Conservation (phyloP, 1,139 yeast species). For the Arxiozyma telluris region DNA sequence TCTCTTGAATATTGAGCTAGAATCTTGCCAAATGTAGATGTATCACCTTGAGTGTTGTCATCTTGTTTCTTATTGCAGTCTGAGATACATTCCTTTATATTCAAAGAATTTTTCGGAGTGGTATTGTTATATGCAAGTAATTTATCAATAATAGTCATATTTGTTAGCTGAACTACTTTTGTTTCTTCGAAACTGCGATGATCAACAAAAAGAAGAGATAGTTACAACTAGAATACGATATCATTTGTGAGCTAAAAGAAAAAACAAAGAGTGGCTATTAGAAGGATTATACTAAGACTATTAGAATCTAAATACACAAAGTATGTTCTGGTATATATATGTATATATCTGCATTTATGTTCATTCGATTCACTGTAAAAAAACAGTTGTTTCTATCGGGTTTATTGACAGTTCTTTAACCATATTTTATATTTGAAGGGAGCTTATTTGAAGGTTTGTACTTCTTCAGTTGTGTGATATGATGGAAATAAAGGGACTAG, state of each 20-base stretch:
- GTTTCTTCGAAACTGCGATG: not conserved
- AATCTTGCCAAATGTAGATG: slow-evolving; percentile 33
- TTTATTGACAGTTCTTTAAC: not conserved
- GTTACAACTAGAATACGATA: not conserved
- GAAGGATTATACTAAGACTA: not conserved
- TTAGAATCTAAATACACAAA: not conserved
- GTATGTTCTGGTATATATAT: too few relatives aligned
- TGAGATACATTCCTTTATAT: not conserved
- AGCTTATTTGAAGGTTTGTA: not conserved
- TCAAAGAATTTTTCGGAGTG: not conserved
- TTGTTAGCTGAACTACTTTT: not conserved
- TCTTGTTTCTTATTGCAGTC: not conserved
- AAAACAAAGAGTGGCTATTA: not conserved
- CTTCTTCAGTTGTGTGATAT: too few relatives aligned
- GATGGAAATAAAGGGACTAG: not conserved
- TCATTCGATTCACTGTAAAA: too few relatives aligned
- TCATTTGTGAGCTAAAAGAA: not conserved
- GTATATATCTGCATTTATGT: not conserved
- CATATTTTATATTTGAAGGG: not conserved
- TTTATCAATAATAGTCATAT: slow-evolving; percentile 2
- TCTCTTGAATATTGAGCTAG: slow-evolving; percentile 31
- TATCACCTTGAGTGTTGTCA: slow-evolving; percentile 12
- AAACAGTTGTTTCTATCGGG: not conserved
- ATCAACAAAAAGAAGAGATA: not conserved
- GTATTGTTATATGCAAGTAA: not conserved